A percentile compares a stretch with the other conserved stretches of the same genome.
phyloP scores from a whole-genome alignment of 148 eudicot genomes.

The Chenopodium album region DNA sequence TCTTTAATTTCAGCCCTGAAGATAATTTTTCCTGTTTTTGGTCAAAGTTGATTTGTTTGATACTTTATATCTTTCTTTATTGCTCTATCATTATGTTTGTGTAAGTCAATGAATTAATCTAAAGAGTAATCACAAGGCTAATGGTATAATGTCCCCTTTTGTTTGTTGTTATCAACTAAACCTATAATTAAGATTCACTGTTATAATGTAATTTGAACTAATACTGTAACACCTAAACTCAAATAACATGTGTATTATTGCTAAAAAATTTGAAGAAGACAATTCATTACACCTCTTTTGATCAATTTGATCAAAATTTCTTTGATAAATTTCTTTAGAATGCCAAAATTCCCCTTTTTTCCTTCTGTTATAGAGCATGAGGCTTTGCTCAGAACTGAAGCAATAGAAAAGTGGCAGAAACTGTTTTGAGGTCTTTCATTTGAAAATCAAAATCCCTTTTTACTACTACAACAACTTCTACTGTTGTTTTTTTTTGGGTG shows the following conservation, averaged over 20 bases:
- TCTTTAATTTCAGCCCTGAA: background rate
- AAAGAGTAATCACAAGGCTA: background rate
- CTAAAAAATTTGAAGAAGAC: too few relatives aligned
- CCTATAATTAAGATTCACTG: background rate
- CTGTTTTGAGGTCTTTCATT: conserved; percentile 12
- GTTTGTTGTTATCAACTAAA: background rate
- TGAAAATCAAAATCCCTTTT: background rate
- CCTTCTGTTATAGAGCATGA: conserved; percentile 13
- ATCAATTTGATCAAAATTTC: background rate
- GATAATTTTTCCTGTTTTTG: background rate
- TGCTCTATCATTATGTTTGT: background rate
- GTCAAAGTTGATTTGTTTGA: background rate
- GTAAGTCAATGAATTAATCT: conserved; percentile 2
- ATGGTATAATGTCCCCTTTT: background rate
- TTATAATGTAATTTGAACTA: background rate
- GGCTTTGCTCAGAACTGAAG: conserved; percentile 12
- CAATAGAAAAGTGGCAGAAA: conserved; percentile 16
- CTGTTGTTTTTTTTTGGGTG: background rate
- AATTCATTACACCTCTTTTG: background rate
- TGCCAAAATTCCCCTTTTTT: conserved; percentile 18
- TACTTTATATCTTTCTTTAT: background rate
- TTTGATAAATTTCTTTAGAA: background rate
- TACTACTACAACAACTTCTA: too few relatives aligned
- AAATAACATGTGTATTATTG: too few relatives aligned
- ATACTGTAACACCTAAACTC: too few relatives aligned